Conservation (phyloP, 192 early-diverging fungal genomes). For the Diversispora epigaea region DNA sequence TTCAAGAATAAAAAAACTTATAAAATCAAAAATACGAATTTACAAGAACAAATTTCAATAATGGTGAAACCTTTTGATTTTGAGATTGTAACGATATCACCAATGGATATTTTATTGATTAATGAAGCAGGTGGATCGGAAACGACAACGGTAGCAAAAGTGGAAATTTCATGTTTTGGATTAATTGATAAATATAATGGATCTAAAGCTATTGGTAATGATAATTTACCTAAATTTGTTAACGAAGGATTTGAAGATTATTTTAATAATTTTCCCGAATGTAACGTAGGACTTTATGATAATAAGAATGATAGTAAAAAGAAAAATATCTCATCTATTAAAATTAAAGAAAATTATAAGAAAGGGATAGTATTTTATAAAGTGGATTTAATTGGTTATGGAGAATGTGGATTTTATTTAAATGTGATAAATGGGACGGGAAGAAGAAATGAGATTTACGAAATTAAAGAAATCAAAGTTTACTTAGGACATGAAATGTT, state of each 20-base stretch:
- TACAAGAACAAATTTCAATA: conserved; percentile 3
- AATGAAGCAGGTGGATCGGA: not conserved
- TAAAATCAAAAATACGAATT: not conserved
- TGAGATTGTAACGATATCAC: conserved; percentile 26
- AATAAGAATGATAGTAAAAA: too few relatives aligned
- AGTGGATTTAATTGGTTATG: conserved; percentile 5
- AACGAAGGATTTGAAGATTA: not conserved
- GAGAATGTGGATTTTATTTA: conserved; percentile 23
- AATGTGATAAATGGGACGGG: not conserved
- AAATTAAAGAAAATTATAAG: not conserved
- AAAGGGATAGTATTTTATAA: not conserved
- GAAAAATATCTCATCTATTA: not conserved
- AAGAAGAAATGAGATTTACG: too few relatives aligned
- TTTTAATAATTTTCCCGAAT: too few relatives aligned
- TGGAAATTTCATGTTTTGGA: conserved; percentile 34
- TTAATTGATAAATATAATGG: conserved; percentile 42
- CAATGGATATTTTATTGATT: not conserved
- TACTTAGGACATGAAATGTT: not conserved
- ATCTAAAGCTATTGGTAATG: conserved; percentile 1
- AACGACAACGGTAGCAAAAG: not conserved
- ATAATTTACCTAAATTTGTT: not conserved
- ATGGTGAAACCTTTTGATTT: not conserved
- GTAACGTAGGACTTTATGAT: too few relatives aligned
- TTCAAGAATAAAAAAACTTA: not conserved
- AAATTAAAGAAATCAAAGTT: not conserved